Conservation (phyloP, 202 grass and related monocot species). For the Schoenoplectus tabernaemontani region DNA sequence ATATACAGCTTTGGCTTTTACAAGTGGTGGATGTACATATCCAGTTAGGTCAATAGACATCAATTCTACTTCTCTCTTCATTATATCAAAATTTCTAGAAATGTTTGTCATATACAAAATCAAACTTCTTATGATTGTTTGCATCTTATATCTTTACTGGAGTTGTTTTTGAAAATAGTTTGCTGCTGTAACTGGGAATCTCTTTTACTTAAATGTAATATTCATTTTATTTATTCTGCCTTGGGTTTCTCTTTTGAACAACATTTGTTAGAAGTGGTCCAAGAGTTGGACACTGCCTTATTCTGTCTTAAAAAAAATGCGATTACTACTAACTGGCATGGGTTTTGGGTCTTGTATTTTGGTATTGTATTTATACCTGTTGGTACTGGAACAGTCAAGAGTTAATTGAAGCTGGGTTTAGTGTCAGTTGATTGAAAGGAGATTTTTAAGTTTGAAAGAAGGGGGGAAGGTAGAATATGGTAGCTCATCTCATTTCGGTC, state of each 20-base stretch:
- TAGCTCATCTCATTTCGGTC: too few species aligned
- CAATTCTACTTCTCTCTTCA: not conserved
- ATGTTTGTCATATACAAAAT: conserved; percentile 12
- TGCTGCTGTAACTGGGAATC: not conserved
- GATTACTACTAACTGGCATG: conserved; percentile 47
- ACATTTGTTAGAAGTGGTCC: too few species aligned
- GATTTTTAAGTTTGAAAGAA: too few species aligned
- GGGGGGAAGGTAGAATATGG: too few species aligned
- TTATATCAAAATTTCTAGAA: conserved; percentile 12
- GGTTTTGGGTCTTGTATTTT: too few species aligned
- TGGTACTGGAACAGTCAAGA: not conserved
- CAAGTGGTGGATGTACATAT: conserved; percentile 96
- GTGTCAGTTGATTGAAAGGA: not conserved
- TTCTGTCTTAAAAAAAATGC: not conserved
- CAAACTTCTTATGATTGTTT: conserved; percentile 10
- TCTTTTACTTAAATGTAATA: conserved; percentile 16
- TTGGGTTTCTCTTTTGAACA: not conserved
- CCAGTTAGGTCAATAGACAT: conserved; percentile 40
- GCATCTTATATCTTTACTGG: not conserved
- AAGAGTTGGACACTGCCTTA: not conserved
- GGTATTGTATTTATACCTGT: not conserved
- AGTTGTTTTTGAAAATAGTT: conserved; percentile 13
- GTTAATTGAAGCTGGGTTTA: not conserved
- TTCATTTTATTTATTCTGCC: not conserved
- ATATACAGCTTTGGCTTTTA: conserved; percentile 75